Evolutionary conservation across 2,329 filamentous ascomycete species (phyloP).

Genomic region (Lachnellula suecica): DNA sequence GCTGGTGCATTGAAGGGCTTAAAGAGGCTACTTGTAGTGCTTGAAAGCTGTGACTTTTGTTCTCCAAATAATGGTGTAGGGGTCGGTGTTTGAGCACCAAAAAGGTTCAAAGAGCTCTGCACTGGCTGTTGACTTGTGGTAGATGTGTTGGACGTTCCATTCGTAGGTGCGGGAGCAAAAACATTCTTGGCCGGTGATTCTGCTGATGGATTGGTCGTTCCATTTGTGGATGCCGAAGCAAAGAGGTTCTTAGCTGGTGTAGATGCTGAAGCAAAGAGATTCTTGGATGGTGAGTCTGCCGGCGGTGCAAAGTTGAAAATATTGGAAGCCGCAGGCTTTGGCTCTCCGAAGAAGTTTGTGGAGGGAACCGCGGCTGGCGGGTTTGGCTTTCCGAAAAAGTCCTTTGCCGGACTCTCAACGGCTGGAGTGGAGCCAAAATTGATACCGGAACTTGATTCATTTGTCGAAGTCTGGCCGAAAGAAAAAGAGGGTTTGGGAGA

Average conservation of each 20-base stretch:
- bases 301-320: too few relatives aligned
- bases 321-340: too few relatives aligned
- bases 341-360: constrained; percentile 2
- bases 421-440: background rate
- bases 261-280: background rate
- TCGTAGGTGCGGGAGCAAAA: background rate
- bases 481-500: background rate
- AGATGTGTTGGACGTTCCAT: background rate
- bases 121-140: background rate
- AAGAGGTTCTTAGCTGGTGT: background rate
- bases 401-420: background rate
- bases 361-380: constrained; percentile 3
- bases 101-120: background rate
- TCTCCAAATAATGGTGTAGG: background rate
- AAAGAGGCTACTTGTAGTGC: background rate
- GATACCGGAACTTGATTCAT: background rate
- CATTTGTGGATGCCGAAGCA: background rate
- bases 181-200: background rate
- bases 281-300: background rate
- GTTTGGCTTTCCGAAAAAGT: constrained; percentile 13
- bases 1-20: background rate
- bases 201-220: too few relatives aligned
- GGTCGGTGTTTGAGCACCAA: background rate
- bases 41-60: background rate
- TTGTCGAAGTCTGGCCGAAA: constrained; percentile 5